Evolutionary conservation across 2,329 filamentous ascomycete species (phyloP), one percentile per base, ranked within the genome.

Genomic region (Neopestalotiopsis rosae): DNA sequence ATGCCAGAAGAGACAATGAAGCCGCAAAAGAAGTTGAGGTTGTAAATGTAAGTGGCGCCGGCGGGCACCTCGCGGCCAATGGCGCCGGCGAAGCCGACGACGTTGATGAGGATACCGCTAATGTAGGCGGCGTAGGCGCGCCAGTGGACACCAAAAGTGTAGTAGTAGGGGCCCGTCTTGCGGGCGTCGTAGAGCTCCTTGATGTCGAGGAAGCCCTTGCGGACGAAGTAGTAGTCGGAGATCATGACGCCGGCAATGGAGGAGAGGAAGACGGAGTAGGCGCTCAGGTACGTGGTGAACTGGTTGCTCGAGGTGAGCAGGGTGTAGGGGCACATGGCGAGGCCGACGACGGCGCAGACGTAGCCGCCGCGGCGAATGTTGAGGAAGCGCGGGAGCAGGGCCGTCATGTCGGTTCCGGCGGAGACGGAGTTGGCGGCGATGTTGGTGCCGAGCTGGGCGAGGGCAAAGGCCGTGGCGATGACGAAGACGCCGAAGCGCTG

Each of bases 261-360:
- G 69, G 92, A 95, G n/a, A 98, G 87, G 82, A 98, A 98, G 68
- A 98, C 94, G 3, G 92, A 94, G 83, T 97, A 97, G 1, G 95
- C 92, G 0, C 93, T 96, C 0, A 98, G 89, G 77, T 97, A 97
- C 3, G 93, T 97, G 0, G 93, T 96, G 83, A 97, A 97, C 80
- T 91, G 90, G 84, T 95, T 97, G 59, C 89, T 89, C 59, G 85
- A 84, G 1, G 87, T 90, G 9, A 97, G 88, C 0, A 97, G 87
- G 70, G 93, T 92, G 89, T 91, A 95, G 0, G 95, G 95, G 78
- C 93, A 96, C 89, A 97, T 97, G 71, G 90, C 92, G 13, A 97
- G 85, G 67, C 94, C 94, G 67, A 97, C 84, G 1, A 86, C 79
- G 0, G 94, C 94, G 76, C 94, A 97, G 71, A 97, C 88, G 78